Evolutionary conservation across 495 filamentous ascomycete species (phyloP).

Genomic region (Bathelium albidoporum): DNA sequence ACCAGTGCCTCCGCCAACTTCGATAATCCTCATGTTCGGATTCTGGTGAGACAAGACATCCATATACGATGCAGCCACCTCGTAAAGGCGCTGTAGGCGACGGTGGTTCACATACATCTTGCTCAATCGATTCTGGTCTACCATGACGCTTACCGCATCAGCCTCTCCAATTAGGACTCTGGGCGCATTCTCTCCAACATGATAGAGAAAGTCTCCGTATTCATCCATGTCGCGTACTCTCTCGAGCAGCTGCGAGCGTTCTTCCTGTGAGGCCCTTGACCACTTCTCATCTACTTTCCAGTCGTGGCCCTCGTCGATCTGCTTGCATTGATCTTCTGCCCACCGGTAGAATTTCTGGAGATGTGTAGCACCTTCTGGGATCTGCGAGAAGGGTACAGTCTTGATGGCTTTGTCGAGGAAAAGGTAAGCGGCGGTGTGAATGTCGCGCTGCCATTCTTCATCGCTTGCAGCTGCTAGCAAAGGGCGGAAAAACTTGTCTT

Average conservation of each 20-base stretch:
- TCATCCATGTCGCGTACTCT: background rate
- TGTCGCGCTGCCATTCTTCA: background rate
- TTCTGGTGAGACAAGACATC: conserved; percentile 9
- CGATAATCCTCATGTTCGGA: conserved; percentile 14
- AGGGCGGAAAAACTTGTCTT: background rate
- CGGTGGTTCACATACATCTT: conserved; percentile 8
- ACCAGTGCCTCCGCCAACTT: conserved; percentile 22
- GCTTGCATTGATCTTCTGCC: background rate
- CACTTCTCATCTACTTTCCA: background rate
- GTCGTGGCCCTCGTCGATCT: background rate
- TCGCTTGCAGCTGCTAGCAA: background rate
- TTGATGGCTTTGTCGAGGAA: background rate
- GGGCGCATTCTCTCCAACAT: conserved; percentile 7
- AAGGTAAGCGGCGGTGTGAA: background rate
- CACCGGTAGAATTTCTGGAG: background rate
- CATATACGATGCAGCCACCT: background rate
- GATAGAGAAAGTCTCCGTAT: background rate
- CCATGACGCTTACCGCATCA: conserved; percentile 10
- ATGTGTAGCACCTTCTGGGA: background rate
- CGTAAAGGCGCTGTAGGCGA: background rate
- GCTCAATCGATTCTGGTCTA: conserved; percentile 10
- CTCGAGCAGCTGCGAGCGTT: background rate
- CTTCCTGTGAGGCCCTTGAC: background rate
- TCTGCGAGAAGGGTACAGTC: background rate
- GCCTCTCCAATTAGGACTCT: conserved; percentile 5